phyloP scores from a whole-genome alignment of 345 rosid species.

The Viola odorata region DNA sequence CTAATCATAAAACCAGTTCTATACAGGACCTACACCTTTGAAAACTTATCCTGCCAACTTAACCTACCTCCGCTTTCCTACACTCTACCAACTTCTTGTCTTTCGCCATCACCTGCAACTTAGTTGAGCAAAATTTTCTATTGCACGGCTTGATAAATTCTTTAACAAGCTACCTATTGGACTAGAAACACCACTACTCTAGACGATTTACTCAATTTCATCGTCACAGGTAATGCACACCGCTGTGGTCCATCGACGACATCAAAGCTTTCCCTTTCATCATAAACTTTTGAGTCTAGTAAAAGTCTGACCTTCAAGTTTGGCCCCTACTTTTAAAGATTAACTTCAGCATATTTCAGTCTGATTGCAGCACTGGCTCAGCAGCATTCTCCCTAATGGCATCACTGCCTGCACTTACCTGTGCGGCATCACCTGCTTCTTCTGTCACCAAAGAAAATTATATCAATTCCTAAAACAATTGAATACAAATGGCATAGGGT shows the following conservation, averaged over 20 bases:
- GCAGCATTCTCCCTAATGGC: conserved; percentile 3
- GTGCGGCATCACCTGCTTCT: background rate
- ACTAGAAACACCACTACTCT: too few relatives aligned
- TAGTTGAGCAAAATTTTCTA: background rate
- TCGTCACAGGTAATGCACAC: background rate
- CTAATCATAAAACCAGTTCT: conserved; percentile 5
- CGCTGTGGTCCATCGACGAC: background rate
- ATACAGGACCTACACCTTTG: conserved; percentile 17
- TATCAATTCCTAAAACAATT: conserved; percentile 1
- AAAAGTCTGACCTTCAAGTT: conserved; percentile 3
- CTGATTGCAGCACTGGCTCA: conserved; percentile 8
- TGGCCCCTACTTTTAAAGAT: background rate
- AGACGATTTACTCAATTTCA: background rate
- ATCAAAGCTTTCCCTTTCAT: background rate
- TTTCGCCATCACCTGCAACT: conserved; percentile 2
- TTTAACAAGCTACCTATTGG: too few relatives aligned
- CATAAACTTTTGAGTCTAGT: conserved; percentile 2
- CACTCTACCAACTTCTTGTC: conserved; percentile 1
- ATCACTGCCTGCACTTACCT: background rate
- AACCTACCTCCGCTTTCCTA: conserved; percentile 11
- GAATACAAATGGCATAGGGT: background rate
- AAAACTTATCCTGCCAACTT: conserved; percentile 36
- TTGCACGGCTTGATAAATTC: too few relatives aligned
- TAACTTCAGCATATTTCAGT: background rate
- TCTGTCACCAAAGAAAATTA: conserved; percentile 1